A percentile compares a stretch with the other conserved stretches of the same genome.
Conservation (phyloP, 2,329 filamentous ascomycete species). For the Ceratocystis huliohia region DNA sequence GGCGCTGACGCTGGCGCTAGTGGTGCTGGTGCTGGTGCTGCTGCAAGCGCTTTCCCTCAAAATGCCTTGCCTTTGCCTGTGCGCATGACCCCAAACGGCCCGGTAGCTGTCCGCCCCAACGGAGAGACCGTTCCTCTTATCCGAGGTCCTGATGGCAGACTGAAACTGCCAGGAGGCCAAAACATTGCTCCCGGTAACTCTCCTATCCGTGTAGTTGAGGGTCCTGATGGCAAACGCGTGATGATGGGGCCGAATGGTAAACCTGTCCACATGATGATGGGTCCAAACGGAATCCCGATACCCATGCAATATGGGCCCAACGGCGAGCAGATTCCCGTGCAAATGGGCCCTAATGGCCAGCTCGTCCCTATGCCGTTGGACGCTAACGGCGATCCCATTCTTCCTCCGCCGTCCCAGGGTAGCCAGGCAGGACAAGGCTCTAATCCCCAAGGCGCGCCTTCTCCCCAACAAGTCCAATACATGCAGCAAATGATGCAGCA, state of each 20-base stretch:
- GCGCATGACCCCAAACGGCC: constrained; percentile 17
- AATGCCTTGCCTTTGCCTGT: constrained; percentile 15
- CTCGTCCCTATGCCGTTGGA: constrained; percentile 4
- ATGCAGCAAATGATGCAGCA: constrained; percentile 2
- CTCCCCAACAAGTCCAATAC: constrained; percentile 11
- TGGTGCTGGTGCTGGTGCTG: background rate
- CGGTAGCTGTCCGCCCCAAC: constrained; percentile 19
- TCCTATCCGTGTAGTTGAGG: constrained; percentile 3
- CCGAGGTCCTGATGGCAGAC: constrained; percentile 5
- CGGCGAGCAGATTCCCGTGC: constrained; percentile 8
- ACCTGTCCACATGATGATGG: constrained; percentile 9
- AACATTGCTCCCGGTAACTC: too few species aligned
- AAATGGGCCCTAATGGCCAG: constrained; percentile 11
- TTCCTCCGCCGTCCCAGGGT: constrained; percentile 11
- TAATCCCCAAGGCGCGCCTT: background rate
- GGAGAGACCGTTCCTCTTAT: constrained; percentile 15
- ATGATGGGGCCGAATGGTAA: constrained; percentile 7
- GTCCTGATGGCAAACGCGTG: constrained; percentile 15
- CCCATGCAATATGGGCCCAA: constrained; percentile 4
- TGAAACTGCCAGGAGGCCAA: background rate
- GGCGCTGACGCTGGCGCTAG: background rate
- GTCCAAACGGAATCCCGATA: constrained; percentile 7
- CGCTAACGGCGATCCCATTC: too few species aligned
- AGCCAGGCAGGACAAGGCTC: constrained; percentile 1
- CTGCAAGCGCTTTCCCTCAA: constrained; percentile 2